A percentile compares a stretch with the other conserved stretches of the same genome.
Evolutionary conservation across 306 rosid species (phyloP).

Genomic region (Luffa aegyptiaca): DNA sequence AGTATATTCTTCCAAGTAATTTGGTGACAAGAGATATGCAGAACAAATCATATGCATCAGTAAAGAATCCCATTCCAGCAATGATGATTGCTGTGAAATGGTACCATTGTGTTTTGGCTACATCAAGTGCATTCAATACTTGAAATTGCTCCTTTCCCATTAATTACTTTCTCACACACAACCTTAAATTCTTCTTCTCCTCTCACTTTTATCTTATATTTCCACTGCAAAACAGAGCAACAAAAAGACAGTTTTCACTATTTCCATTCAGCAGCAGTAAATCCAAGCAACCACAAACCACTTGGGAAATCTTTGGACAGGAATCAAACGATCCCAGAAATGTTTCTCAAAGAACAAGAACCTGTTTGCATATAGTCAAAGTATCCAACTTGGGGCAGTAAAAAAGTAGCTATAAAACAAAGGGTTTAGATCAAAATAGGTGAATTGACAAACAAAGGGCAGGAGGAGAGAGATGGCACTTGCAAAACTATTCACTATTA

Average conservation of each 20-base stretch:
- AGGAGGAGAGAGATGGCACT: too few species aligned
- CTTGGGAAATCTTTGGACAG: too few species aligned
- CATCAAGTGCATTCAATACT: slow-evolving; percentile 56
- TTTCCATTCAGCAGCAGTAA: too few species aligned
- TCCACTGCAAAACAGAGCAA: background rate
- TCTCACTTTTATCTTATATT: background rate
- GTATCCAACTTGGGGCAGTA: too few species aligned
- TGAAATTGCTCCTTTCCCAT: slow-evolving; percentile 44
- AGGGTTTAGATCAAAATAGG: too few species aligned
- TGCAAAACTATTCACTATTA: background rate
- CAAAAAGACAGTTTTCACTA: background rate
- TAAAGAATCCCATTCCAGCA: slow-evolving; percentile 87
- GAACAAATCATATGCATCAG: slow-evolving; percentile 72
- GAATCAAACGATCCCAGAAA: too few species aligned
- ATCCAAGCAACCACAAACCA: too few species aligned
- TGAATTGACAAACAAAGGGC: too few species aligned
- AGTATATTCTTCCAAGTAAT: slow-evolving; percentile 66
- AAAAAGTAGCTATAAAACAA: too few species aligned
- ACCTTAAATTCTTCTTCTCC: background rate
- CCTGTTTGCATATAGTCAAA: too few species aligned
- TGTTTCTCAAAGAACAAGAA: too few species aligned
- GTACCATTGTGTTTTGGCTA: slow-evolving; percentile 67
- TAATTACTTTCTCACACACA: background rate
- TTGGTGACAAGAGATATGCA: slow-evolving; percentile 64
- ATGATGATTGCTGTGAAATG: slow-evolving; percentile 63